Evolutionary conservation across 2,329 filamentous ascomycete genomes (phyloP).

Genomic region (Calonectria pseudoreteaudii): DNA sequence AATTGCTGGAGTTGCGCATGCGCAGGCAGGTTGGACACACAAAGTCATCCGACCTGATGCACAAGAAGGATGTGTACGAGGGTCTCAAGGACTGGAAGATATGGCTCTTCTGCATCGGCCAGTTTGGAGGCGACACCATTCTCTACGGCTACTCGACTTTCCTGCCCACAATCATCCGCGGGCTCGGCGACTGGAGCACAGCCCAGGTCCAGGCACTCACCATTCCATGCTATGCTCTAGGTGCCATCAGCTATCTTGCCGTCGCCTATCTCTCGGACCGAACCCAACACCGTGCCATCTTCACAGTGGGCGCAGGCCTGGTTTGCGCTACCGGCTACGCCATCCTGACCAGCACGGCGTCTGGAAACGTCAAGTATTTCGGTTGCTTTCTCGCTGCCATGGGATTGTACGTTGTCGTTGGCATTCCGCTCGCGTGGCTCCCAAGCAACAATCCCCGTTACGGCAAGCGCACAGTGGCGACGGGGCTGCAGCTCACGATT

Average conservation of each 20-base stretch:
- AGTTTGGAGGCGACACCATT: conserved; percentile 73
- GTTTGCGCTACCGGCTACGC: conserved; percentile 68
- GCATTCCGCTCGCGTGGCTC: conserved; percentile 54
- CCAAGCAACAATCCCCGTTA: conserved; percentile 72
- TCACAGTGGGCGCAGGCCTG: conserved; percentile 62
- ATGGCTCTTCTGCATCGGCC: conserved; percentile 68
- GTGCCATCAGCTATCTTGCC: conserved; percentile 69
- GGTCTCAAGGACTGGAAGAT: conserved; percentile 71
- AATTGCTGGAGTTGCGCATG: conserved; percentile 46
- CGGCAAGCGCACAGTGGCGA: conserved; percentile 72
- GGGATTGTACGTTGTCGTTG: conserved; percentile 65
- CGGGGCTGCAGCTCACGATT: conserved; percentile 71
- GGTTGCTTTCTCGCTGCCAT: conserved; percentile 72
- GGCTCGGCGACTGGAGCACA: conserved; percentile 60
- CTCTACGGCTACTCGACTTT: conserved; percentile 74
- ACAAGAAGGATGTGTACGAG: conserved; percentile 67
- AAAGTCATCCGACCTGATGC: conserved; percentile 43
- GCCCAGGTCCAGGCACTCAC: conserved; percentile 71
- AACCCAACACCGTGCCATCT: conserved; percentile 67
- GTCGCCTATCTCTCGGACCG: conserved; percentile 70
- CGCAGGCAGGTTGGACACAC: conserved; percentile 45
- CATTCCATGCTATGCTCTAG: conserved; percentile 74
- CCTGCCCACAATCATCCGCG: conserved; percentile 74
- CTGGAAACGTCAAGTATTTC: conserved; percentile 69
- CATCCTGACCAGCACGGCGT: conserved; percentile 66